phyloP scores from a whole-genome alignment of 768 basidiomycete species.

The Suillus variegatus region DNA sequence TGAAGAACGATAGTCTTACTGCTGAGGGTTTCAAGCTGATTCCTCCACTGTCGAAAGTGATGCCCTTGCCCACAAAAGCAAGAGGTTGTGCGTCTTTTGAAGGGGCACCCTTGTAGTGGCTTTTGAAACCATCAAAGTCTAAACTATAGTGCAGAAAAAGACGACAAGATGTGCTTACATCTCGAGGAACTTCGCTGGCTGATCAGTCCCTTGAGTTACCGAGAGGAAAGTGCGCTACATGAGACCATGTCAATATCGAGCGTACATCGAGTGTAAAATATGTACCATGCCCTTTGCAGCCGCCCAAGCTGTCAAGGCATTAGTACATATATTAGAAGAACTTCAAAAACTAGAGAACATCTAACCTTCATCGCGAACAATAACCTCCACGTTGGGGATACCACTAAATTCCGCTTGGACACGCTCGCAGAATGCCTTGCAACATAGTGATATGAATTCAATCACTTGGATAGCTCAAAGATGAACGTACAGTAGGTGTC shows the following conservation, averaged over 20 bases:
- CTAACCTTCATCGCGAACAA: slow-evolving; percentile 24
- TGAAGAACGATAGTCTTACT: slow-evolving; percentile 38
- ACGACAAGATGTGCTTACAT: slow-evolving; percentile 46
- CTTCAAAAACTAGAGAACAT: slow-evolving; percentile 3
- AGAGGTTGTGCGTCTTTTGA: slow-evolving; percentile 58
- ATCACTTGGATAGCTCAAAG: not conserved
- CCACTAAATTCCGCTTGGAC: slow-evolving; percentile 66
- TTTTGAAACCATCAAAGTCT: slow-evolving; percentile 26
- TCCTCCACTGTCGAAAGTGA: slow-evolving; percentile 89
- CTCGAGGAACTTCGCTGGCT: slow-evolving; percentile 87
- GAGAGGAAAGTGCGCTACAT: slow-evolving; percentile 75
- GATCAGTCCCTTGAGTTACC: slow-evolving; percentile 32
- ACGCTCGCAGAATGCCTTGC: slow-evolving; percentile 69
- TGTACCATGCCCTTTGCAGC: slow-evolving; percentile 78
- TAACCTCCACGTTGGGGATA: slow-evolving; percentile 64
- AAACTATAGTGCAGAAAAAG: not conserved
- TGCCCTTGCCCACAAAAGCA: slow-evolving; percentile 84
- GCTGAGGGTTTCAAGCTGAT: slow-evolving; percentile 81
- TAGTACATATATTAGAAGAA: slow-evolving; percentile 2
- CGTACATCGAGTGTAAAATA: not conserved
- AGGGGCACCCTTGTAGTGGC: slow-evolving; percentile 80
- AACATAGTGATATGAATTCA: not conserved
- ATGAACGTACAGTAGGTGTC: slow-evolving; percentile 68
- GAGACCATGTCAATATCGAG: not conserved
- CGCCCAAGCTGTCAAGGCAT: slow-evolving; percentile 64